These are phyloP conservation scores for Geotrichum klebahnii DNA, from an alignment of 1,139 yeast species.

Conservation along the genomic window DNA sequence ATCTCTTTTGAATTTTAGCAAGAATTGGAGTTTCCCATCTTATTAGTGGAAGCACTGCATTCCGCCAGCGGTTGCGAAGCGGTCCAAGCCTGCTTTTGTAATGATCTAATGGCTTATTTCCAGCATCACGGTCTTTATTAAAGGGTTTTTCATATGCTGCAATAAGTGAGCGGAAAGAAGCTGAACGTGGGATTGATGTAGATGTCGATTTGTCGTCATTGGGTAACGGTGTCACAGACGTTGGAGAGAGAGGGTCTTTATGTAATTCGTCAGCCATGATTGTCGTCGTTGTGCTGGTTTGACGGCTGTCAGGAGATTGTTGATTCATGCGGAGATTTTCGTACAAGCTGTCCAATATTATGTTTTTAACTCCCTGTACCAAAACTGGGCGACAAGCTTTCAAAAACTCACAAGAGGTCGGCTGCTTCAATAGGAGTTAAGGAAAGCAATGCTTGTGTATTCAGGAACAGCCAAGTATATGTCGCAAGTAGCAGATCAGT, in stretches of 20 bases:
- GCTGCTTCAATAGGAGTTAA: no score
- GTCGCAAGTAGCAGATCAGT: no score
- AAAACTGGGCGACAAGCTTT: no score
- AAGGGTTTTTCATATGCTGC: conserved; percentile 33
- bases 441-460: no score
- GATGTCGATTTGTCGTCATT: neutral
- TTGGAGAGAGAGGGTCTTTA: neutral
- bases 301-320: no score
- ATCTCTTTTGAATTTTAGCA: conserved; percentile 51
- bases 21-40: conserved; percentile 64
- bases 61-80: conserved; percentile 56
- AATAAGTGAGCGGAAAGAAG: conserved; percentile 38
- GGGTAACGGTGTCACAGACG: neutral
- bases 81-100: conserved; percentile 59
- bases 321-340: neutral
- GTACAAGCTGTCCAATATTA: neutral
- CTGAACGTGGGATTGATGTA: conserved; percentile 34
- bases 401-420: no score
- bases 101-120: conserved; percentile 63
- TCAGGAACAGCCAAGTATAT: no score
- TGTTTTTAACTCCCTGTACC: neutral
- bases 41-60: conserved; percentile 54
- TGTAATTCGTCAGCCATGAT: neutral
- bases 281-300: neutral
- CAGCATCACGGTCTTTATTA: conserved; percentile 53